Evolutionary conservation across 1,284 basidiomycete species (phyloP).

Genomic region (Thelephora terrestris): DNA sequence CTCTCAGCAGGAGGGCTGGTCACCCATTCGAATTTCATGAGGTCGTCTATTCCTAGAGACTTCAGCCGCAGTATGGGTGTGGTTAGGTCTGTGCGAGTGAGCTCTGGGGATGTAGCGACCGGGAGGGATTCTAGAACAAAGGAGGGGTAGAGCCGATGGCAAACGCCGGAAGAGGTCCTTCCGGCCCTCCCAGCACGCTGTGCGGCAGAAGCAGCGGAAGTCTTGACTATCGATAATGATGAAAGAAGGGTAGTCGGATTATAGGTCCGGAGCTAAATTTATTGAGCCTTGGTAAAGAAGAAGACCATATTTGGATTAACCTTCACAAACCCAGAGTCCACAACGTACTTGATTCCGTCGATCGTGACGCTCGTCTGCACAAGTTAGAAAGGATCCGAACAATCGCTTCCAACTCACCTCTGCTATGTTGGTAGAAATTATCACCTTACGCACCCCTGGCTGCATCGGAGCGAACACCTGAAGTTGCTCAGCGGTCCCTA

Average conservation of each 20-base stretch:
- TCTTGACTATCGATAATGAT: constrained; percentile 70
- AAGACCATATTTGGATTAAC: constrained; percentile 29
- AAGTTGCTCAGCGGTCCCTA: constrained; percentile 80
- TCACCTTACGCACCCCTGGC: constrained; percentile 75
- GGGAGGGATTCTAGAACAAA: constrained; percentile 49
- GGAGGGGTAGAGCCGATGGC: constrained; percentile 85
- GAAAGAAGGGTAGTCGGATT: constrained; percentile 78
- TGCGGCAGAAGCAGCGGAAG: constrained; percentile 75
- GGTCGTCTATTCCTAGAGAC: constrained; percentile 86
- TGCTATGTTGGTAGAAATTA: constrained; percentile 93
- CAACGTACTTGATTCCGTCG: constrained; percentile 90
- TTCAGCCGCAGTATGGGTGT: constrained; percentile 89
- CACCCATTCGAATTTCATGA: constrained; percentile 96
- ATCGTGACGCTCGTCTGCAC: constrained; percentile 87
- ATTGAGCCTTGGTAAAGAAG: background rate
- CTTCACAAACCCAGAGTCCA: constrained; percentile 95
- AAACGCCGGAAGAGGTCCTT: constrained; percentile 83
- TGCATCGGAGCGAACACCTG: constrained; percentile 74
- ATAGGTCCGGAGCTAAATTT: constrained; percentile 65
- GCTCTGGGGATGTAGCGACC: constrained; percentile 74
- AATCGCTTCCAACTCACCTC: constrained; percentile 43
- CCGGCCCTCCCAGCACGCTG: constrained; percentile 89
- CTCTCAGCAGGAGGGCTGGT: constrained; percentile 82
- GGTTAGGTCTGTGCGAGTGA: constrained; percentile 81
- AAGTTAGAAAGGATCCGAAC: background rate